Evolutionary conservation across 2,329 filamentous ascomycete genomes (phyloP), one percentile per base, ranked within the genome.

Genomic region (Magnaporthiopsis rhizophila): DNA sequence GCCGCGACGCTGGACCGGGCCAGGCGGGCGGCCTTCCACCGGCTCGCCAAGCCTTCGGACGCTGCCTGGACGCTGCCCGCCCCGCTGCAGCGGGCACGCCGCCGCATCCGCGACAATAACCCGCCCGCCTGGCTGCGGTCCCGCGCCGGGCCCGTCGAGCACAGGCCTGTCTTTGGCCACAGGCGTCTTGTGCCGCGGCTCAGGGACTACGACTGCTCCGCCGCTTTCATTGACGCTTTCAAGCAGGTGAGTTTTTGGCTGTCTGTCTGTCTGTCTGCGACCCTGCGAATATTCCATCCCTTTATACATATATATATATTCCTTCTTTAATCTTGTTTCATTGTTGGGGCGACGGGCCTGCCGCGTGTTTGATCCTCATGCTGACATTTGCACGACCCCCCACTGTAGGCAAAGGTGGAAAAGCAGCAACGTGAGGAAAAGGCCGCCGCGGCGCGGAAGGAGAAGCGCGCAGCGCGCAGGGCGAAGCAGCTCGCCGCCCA

Each of bases 1-100:
- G 45, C 64, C 34, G 30, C 68, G 59, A 45, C 62, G 30, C 63
- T 69, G 18, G 69, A 70, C 65, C 66, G 68, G 3, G 61, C 64
- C 1, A 67, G 69, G 1, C 68, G 69, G 13, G 26, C 67, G 8
- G 65, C 64, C n/a, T 63, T 69, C 30, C 64, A 66, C 38, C 60
- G 65, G 28, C n/a, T 21, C n/a, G 30, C 56, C 5, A 61, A 56
- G 53, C 68, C 68, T 11, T 61, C 63, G 32, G 36, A 58, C 63
- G 58, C 13, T 62, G 64, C 18, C 34, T 59, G 3, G 68, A 69
- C 45, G 66, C 64, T 38, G 67, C 67, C 18, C 64, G 66, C 65
- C 59, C 64, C 61, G 56, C 56, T 5, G 36, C 15, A 2, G 21
- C 13, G 30, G 59, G 56, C 24, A 63, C 64, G 15, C 24, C 36